Base-by-base conservation (phyloP, 2,329 filamentous ascomycete genomes). In the Fusarium protoensiforme region DNA sequence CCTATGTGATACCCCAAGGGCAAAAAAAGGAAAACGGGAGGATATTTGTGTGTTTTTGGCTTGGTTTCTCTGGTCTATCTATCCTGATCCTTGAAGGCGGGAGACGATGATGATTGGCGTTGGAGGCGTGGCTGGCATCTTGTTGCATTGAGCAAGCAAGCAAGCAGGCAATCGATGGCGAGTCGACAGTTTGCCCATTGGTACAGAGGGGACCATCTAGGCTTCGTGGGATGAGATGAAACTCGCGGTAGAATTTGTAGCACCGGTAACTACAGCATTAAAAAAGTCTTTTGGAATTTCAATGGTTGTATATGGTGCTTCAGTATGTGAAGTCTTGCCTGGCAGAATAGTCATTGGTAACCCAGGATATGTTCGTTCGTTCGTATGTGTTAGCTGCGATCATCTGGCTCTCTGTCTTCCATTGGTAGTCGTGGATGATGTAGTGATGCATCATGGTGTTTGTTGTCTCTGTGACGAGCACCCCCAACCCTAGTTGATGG, bases 1-100 rank as follows among this genome's bases (percentile, higher is more conserved):
- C 41, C 41, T 60, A 72, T 38, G 70, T 72, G 71, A 74, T 74
- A 74, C 71, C 71, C 71, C 35, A 31, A 31, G 46, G 33, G 31
- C 38, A 63, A 48, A 54, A 57, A 51, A 65, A 38, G 39, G 58
- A 68, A 68, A 71, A 71, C 46, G 58, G 67, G 71, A 69, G 71
- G 71, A 56, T 36, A 62, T 58, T 74, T 51, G 46, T 51, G 58
- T 72, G 16, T 64, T 39, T 60, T 69, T 71, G 68, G 57, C 29
- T 68, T 72, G 43, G 29, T 74, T 69, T 63, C 68, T 58, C 38
- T 57, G 29, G 27, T 67, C 61, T 74, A 43, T 67, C 61, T 74
- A 43, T 41, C 53, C 48, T 63, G 9, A 20, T 39, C 61, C 62
- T 58, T 38, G 27, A 43, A 36, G 36, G 48, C 24, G 53, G 61